Conservation (phyloP, 208 protist genomes). For the Naegleria lovaniensis region DNA sequence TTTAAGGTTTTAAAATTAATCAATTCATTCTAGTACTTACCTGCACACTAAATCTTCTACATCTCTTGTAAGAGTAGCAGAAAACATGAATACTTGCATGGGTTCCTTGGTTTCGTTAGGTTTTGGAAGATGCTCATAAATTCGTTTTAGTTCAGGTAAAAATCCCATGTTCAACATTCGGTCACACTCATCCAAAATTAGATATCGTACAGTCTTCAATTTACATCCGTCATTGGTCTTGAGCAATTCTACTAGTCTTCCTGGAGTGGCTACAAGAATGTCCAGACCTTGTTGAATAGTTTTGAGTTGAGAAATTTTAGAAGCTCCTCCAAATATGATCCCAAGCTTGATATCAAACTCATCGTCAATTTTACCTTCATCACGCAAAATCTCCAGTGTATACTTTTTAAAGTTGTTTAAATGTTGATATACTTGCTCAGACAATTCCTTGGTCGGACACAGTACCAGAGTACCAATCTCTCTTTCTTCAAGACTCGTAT, state of each 20-base stretch:
- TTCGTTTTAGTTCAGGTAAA: constrained; percentile 3
- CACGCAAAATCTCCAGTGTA: constrained; percentile 60
- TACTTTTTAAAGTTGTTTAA: constrained; percentile 75
- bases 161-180: constrained; percentile 93
- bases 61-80: background rate
- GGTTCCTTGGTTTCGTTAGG: background rate
- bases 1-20: too few relatives aligned
- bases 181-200: constrained; percentile 98
- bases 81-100: constrained; percentile 24
- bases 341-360: background rate
- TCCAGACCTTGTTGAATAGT: constrained; percentile 69
- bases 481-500: background rate
- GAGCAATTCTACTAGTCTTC: constrained; percentile 74
- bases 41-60: constrained; percentile 20
- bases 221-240: constrained; percentile 60
- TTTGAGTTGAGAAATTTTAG: background rate
- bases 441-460: constrained; percentile 96
- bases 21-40: too few relatives aligned
- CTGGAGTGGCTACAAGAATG: constrained; percentile 80
- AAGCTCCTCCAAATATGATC: background rate
- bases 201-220: constrained; percentile 68
- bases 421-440: constrained; percentile 94
- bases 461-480: constrained; percentile 74
- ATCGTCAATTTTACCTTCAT: constrained; percentile 47
- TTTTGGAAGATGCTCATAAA: background rate